Conservation (phyloP, 441 rosid genomes). For the Arabidopsis lyrata region DNA sequence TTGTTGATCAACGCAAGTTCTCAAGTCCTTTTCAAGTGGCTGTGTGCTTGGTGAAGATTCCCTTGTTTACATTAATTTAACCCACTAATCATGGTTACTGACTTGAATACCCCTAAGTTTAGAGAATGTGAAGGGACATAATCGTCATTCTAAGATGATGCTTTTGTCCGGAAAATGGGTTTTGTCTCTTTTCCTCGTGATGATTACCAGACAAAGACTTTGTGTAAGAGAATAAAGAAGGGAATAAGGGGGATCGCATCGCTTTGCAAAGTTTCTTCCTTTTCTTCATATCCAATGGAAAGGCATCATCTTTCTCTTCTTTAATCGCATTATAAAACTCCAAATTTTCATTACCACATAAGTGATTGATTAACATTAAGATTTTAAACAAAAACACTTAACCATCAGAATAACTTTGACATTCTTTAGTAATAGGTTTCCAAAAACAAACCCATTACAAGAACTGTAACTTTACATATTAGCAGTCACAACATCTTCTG, state of each 20-base stretch:
- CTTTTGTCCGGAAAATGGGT: conserved; percentile 35
- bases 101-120: conserved; percentile 18
- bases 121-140: conserved; percentile 23
- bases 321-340: conserved; percentile 35
- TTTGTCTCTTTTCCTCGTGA: conserved; percentile 38
- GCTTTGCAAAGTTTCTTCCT: conserved; percentile 38
- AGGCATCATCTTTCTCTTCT: conserved; percentile 48
- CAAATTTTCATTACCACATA: conserved; percentile 1
- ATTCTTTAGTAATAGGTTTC: conserved; percentile 29
- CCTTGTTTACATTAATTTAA: conserved; percentile 24
- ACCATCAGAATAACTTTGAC: not conserved
- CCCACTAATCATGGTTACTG: conserved; percentile 32
- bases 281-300: conserved; percentile 39
- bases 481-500: conserved; percentile 23
- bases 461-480: conserved; percentile 23
- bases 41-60: conserved; percentile 45
- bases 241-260: conserved; percentile 21
- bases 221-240: conserved; percentile 22
- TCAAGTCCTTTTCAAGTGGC: conserved; percentile 42
- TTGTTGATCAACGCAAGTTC: conserved; percentile 40
- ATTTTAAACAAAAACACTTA: not conserved
- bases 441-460: conserved; percentile 28
- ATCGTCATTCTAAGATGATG: conserved; percentile 33
- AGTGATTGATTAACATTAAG: conserved; percentile 3
- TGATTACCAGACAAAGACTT: conserved; percentile 42